These are phyloP conservation scores for Acanthamoeba castellanii DNA, from an alignment of 208 protist genomes.

Conservation along the genomic window DNA sequence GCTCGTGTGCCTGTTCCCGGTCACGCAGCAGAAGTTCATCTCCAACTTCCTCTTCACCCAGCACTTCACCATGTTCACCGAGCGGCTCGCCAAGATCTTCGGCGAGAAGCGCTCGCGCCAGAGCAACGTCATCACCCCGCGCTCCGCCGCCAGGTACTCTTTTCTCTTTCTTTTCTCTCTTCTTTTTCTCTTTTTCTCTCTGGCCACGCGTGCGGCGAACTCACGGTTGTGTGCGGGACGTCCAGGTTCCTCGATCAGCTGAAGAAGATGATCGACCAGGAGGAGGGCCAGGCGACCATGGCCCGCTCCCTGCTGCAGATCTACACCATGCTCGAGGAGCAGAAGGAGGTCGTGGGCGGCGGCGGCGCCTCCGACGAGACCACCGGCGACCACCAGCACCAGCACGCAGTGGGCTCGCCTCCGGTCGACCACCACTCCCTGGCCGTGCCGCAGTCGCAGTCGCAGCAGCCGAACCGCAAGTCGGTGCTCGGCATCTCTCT, in stretches of 20 bases:
- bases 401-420: background rate
- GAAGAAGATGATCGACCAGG: slow-evolving; percentile 51
- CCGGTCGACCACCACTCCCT: background rate
- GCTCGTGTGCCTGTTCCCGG: slow-evolving; percentile 41
- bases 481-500: slow-evolving; percentile 7
- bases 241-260: slow-evolving; percentile 1
- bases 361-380: background rate
- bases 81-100: background rate
- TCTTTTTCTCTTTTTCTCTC: background rate
- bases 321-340: slow-evolving; percentile 32
- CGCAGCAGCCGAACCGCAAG: background rate
- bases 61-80: slow-evolving; percentile 56
- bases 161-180: background rate
- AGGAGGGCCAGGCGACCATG: slow-evolving; percentile 21
- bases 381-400: background rate
- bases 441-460: background rate
- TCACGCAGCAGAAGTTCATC: slow-evolving; percentile 46
- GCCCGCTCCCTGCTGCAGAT: slow-evolving; percentile 39
- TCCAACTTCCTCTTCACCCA: slow-evolving; percentile 51
- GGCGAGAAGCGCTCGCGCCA: background rate
- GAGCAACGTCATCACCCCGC: slow-evolving; percentile 17
- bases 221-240: no score
- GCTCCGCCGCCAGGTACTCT: background rate
- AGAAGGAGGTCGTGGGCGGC: background rate
- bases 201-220: no score